Percentiles rank a stretch among this genome's conserved stretches.
Evolutionary conservation across 495 filamentous ascomycete species (phyloP).

Genomic region (Pyrenula aspistea): DNA sequence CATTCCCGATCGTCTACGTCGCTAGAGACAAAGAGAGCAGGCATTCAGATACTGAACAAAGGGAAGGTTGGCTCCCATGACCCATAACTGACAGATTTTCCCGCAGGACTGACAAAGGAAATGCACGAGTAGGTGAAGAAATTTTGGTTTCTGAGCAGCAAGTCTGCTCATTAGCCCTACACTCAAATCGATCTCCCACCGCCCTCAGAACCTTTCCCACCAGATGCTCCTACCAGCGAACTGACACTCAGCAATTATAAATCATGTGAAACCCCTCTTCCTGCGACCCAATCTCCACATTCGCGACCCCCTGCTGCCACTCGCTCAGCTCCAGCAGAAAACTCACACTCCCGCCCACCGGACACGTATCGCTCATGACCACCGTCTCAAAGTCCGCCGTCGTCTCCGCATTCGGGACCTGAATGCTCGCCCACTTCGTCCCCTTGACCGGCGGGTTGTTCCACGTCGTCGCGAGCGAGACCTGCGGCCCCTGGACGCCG

Average conservation of each 20-base stretch:
- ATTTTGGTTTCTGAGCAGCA: too few species aligned
- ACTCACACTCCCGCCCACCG: slow-evolving; percentile 6
- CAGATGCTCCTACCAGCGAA: too few species aligned
- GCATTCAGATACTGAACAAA: too few species aligned
- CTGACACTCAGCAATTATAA: slow-evolving; percentile 13
- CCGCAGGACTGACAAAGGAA: too few species aligned
- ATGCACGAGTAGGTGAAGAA: too few species aligned
- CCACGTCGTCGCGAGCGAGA: slow-evolving; percentile 5
- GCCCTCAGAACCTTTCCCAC: too few species aligned
- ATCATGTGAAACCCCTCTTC: slow-evolving; percentile 8
- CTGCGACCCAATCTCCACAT: slow-evolving; percentile 1
- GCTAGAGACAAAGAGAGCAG: too few species aligned
- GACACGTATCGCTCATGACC: slow-evolving; percentile 4
- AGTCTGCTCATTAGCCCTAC: too few species aligned
- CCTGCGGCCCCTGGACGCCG: slow-evolving; percentile 2
- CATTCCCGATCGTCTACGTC: too few species aligned
- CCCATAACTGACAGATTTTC: too few species aligned
- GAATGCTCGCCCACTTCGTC: slow-evolving; percentile 1
- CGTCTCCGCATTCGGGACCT: slow-evolving; percentile 3
- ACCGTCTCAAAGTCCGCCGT: background rate
- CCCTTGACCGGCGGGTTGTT: slow-evolving; percentile 6
- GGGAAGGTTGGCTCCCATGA: too few species aligned
- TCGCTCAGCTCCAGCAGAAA: slow-evolving; percentile 4
- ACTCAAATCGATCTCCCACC: too few species aligned
- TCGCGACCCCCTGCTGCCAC: slow-evolving; percentile 7